Percentiles rank a stretch among this genome's conserved stretches.
Conservation (phyloP, 208 protist species). For the Crithidia expoeki region DNA sequence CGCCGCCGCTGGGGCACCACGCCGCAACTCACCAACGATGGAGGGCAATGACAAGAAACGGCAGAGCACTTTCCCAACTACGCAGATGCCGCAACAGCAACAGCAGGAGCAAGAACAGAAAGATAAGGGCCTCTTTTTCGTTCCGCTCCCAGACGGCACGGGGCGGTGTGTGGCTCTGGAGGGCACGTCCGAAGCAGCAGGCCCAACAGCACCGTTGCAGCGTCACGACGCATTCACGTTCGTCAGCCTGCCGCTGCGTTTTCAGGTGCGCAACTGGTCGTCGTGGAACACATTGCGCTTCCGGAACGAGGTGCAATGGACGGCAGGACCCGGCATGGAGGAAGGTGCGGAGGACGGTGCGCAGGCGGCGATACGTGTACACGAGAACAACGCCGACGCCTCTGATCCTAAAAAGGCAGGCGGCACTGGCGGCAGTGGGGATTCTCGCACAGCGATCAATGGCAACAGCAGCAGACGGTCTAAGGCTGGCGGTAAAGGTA, state of each 20-base stretch:
- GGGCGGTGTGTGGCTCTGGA: constrained; percentile 85
- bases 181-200: constrained; percentile 57
- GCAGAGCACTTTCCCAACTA: not conserved
- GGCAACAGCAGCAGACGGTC: constrained; percentile 33
- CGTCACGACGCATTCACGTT: constrained; percentile 38
- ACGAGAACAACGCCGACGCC: constrained; percentile 1
- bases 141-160: constrained; percentile 92
- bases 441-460: not conserved
- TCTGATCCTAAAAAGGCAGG: not conserved
- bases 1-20: not conserved
- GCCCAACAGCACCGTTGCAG: constrained; percentile 47
- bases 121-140: constrained; percentile 91
- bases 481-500: constrained; percentile 32
- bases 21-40: not conserved
- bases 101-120: constrained; percentile 7
- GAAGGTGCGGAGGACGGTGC: constrained; percentile 4
- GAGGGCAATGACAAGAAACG: constrained; percentile 1
- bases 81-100: not conserved
- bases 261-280: constrained; percentile 37
- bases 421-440: not conserved
- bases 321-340: constrained; percentile 25
- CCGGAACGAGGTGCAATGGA: constrained; percentile 74
- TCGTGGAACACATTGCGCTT: constrained; percentile 78
- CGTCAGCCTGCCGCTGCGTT: constrained; percentile 17
- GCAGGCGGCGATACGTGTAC: constrained; percentile 5